phyloP scores from a whole-genome alignment of 495 filamentous ascomycete genomes.

The Monascus purpureus region DNA sequence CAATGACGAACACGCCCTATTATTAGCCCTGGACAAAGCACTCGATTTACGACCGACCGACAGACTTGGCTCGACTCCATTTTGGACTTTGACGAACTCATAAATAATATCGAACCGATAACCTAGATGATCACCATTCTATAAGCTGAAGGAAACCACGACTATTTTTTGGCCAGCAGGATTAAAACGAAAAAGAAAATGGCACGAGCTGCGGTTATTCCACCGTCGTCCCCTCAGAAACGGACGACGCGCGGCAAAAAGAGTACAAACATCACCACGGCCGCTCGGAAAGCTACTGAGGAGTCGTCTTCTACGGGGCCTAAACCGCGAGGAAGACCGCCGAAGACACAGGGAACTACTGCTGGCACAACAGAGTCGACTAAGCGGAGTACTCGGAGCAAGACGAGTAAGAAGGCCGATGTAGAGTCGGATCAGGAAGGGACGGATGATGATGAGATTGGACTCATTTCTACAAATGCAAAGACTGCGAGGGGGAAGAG shows the following conservation, averaged over 20 bases:
- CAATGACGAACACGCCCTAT: too few species aligned
- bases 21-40: too few species aligned
- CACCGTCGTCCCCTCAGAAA: conserved; percentile 20
- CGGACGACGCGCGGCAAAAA: conserved; percentile 18
- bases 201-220: conserved; percentile 30
- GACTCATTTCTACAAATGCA: conserved; percentile 11
- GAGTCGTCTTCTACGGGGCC: not conserved
- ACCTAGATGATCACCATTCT: too few species aligned
- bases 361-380: conserved; percentile 1
- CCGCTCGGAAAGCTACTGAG: conserved; percentile 4
- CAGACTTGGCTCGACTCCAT: too few species aligned
- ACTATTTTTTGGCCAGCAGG: too few species aligned
- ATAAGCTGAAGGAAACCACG: too few species aligned
- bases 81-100: too few species aligned
- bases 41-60: too few species aligned
- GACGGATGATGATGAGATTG: conserved; percentile 9
- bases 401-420: not conserved
- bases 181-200: too few species aligned
- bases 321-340: not conserved
- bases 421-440: conserved; percentile 6
- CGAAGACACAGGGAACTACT: not conserved
- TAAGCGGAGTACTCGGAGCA: not conserved
- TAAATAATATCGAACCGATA: too few species aligned
- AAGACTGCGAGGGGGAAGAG: conserved; percentile 7
- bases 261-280: conserved; percentile 9